Evolutionary conservation across 192 early-diverging fungal genomes (phyloP).

Genomic region (Umbelopsis vinacea): DNA sequence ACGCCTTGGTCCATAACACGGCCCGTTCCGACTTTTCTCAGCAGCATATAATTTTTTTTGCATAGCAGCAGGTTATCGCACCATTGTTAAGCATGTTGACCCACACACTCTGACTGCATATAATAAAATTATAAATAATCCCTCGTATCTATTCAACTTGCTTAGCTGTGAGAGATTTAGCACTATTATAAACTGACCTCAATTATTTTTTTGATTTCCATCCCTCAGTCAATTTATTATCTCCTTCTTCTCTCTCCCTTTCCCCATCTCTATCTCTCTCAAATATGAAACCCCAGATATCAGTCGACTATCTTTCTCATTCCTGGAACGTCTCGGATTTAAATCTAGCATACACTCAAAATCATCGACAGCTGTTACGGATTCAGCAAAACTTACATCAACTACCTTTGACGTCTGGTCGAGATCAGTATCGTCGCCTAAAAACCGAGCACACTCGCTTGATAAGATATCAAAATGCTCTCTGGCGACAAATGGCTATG

Average conservation of each 20-base stretch:
- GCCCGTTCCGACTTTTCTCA: constrained; percentile 22
- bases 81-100: not conserved
- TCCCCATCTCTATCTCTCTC: not conserved
- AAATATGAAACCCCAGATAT: constrained; percentile 20
- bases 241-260: not conserved
- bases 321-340: constrained; percentile 1
- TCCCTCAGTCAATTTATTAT: not conserved
- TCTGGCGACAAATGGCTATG: constrained; percentile 46
- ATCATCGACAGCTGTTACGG: not conserved
- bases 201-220: not conserved
- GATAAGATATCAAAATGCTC: constrained; percentile 41
- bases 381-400: not conserved
- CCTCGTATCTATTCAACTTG: not conserved
- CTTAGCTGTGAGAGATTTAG: not conserved
- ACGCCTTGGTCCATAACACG: constrained; percentile 16
- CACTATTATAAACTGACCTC: constrained; percentile 18
- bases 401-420: not conserved
- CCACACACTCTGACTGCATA: not conserved
- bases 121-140: not conserved
- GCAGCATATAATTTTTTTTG: not conserved
- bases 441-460: constrained; percentile 29
- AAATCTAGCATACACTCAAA: constrained; percentile 3
- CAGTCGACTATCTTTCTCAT: constrained; percentile 16
- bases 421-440: constrained; percentile 19
- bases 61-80: constrained; percentile 8